These are phyloP conservation scores for Rhododendron henanense DNA, from an alignment of 148 eudicot species.

Conservation along the genomic window DNA sequence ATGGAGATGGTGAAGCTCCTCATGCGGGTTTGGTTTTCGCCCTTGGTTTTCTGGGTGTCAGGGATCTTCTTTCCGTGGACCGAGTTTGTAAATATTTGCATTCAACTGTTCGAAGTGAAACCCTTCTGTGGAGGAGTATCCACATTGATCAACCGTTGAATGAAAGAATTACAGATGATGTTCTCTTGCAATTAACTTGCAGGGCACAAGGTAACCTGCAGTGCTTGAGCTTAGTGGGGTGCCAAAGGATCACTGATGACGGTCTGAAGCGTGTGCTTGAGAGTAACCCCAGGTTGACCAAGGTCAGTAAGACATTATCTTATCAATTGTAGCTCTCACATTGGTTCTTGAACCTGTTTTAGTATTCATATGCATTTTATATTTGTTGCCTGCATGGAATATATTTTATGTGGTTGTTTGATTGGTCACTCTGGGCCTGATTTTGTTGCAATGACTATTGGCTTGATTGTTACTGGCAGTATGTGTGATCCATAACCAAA, in stretches of 20 bases:
- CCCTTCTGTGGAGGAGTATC: constrained; percentile 64
- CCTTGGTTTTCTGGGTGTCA: constrained; percentile 59
- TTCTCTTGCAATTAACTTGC: constrained; percentile 50
- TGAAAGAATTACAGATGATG: constrained; percentile 58
- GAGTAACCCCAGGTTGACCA: constrained; percentile 51
- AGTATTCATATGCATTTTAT: background rate
- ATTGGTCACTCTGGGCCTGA: background rate
- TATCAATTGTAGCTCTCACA: background rate
- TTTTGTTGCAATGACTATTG: background rate
- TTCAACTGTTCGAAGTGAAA: constrained; percentile 49
- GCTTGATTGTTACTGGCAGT: background rate
- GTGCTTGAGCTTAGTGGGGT: constrained; percentile 67
- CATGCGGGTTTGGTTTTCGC: constrained; percentile 61
- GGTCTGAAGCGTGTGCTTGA: constrained; percentile 56
- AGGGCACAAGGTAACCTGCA: constrained; percentile 75
- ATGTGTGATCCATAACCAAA: background rate
- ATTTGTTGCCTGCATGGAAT: background rate
- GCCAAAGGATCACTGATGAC: constrained; percentile 66
- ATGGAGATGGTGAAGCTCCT: constrained; percentile 34
- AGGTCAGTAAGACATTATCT: constrained; percentile 42
- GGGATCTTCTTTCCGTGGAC: constrained; percentile 66
- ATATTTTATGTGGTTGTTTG: background rate
- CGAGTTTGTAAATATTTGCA: constrained; percentile 66
- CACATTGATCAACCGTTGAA: constrained; percentile 60
- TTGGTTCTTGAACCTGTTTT: background rate